Evolutionary conservation across 208 protist species (phyloP).

Genomic region (Vickermania ingenoplastis): DNA sequence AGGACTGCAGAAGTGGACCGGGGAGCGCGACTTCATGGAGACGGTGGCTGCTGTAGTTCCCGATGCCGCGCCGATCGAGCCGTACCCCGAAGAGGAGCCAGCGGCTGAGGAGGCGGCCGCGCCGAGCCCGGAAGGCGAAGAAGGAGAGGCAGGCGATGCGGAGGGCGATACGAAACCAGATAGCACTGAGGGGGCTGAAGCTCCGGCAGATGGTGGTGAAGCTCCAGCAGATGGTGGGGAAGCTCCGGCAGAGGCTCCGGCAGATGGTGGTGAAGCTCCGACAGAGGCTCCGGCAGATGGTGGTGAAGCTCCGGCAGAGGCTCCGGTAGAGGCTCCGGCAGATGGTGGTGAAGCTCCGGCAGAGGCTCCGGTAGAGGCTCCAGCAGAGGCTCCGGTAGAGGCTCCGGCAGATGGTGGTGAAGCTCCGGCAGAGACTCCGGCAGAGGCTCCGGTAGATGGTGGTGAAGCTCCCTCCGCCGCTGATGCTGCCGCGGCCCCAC

Average conservation of each 20-base stretch:
- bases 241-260: conserved; percentile 4
- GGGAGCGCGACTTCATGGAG: conserved; percentile 20
- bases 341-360: background rate
- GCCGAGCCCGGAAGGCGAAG: background rate
- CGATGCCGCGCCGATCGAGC: conserved; percentile 6
- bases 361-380: conserved; percentile 4
- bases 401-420: conserved; percentile 1
- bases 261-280: background rate
- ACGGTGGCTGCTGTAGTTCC: conserved; percentile 7
- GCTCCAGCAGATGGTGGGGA: conserved; percentile 3
- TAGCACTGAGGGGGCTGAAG: background rate
- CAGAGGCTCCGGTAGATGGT: background rate
- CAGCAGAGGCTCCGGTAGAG: background rate
- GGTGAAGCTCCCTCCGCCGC: conserved; percentile 2
- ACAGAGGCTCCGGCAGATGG: background rate
- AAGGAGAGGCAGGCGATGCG: conserved; percentile 5
- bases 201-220: background rate
- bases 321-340: background rate
- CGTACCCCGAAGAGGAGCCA: conserved; percentile 12
- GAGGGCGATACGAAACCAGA: background rate
- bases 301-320: conserved; percentile 4
- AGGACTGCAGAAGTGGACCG: conserved; percentile 55
- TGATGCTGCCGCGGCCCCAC: conserved; percentile 3
- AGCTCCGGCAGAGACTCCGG: conserved; percentile 1
- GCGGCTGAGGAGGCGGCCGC: conserved; percentile 2